Conservation (phyloP, 306 rosid genomes). For the Acacia confusa region DNA sequence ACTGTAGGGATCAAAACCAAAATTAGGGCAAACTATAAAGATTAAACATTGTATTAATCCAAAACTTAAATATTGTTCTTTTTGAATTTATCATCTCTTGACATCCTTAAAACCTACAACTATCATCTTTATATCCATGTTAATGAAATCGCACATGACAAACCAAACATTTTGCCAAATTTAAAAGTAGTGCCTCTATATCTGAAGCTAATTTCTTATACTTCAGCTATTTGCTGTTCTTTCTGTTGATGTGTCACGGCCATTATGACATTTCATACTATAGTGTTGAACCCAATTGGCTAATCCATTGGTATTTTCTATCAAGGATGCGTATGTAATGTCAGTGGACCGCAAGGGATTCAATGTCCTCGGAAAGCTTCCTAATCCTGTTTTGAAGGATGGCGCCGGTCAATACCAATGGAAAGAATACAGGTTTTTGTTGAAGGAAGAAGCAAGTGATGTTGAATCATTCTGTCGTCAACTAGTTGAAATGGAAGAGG, state of each 20-base stretch:
- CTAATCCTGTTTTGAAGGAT: constrained; percentile 46
- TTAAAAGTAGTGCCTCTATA: background rate
- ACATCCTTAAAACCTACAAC: constrained; percentile 3
- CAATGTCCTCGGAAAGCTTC: constrained; percentile 62
- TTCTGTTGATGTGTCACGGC: background rate
- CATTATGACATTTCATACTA: background rate
- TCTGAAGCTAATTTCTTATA: background rate
- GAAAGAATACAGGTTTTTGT: constrained; percentile 68
- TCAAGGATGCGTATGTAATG: constrained; percentile 70
- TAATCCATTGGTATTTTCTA: constrained; percentile 23
- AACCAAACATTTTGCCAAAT: background rate
- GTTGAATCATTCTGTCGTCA: constrained; percentile 67
- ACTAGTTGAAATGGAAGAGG: constrained; percentile 84
- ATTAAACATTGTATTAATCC: too few species aligned
- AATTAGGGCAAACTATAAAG: too few species aligned
- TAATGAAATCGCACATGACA: background rate
- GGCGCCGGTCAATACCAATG: constrained; percentile 57
- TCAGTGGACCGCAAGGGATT: constrained; percentile 85
- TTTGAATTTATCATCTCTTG: background rate
- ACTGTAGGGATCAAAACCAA: too few species aligned
- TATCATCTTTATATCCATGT: constrained; percentile 5
- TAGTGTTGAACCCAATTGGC: constrained; percentile 23
- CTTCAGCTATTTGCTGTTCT: background rate
- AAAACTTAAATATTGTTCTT: background rate
- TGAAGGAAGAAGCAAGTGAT: constrained; percentile 63